Base-by-base conservation (phyloP, 164 flowering plant species). In the Litsea cubeba region DNA sequence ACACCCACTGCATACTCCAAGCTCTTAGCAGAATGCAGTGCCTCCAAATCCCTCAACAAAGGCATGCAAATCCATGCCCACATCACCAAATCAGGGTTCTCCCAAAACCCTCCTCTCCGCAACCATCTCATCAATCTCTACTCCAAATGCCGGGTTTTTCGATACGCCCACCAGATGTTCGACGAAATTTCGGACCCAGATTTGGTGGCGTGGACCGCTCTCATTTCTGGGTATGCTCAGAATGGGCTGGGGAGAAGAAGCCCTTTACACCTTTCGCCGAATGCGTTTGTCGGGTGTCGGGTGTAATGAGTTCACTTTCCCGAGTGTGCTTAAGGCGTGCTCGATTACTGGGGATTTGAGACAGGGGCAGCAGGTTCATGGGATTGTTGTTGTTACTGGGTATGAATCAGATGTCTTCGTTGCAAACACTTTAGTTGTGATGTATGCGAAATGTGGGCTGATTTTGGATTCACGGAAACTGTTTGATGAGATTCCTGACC, bases 241-340 rank as follows among this genome's bases (percentile, higher is more conserved):
- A 86, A 87, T 86, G 92, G 94, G 67, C 40, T 83, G 62, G 82
- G 79, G 79, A 24, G 40, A 72, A 69, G 88, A 87, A 64, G 94
- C 94, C 17, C 67, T 86, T 75, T 72, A 58, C 62, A 83, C 82
- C 20, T 92, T 90, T 69, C 67, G 71, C 22, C 83, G 84, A 69
- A 82, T 89, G 88, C 87, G 81, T 46, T 68, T 30, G 23, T 72
- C 83, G 83, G 97, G 89, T 46, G 65, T 86, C 14, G 84, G 70
- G 80, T 81, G 85, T 60, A 90, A 90, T 62, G 88, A 89, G 77
- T 91, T 84, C 69, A 79, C 89, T 1, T 88, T 85, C 62, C 86
- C 94, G 0, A 88, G 94, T 72, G 88, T 89, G 75, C 84, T 93
- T 11, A 93, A 91, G 80, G 96, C 91, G 12, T 91, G 98, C 68